Evolutionary conservation across 495 filamentous ascomycete species (phyloP).

Genomic region (Copromyces sp.): DNA sequence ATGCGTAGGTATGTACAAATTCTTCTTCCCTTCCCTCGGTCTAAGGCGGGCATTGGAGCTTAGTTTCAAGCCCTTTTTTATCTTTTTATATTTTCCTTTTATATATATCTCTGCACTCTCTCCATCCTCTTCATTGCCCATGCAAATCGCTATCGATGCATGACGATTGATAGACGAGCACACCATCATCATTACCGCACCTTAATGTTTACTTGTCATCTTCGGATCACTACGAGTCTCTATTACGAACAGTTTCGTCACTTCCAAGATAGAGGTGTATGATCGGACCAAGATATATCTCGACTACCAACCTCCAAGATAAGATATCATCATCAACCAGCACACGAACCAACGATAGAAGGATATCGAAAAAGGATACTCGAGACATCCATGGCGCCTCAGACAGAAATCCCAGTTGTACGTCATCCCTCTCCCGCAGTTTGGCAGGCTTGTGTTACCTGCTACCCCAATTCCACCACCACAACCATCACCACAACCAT

Average conservation of each 20-base stretch:
- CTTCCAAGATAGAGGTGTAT: neutral
- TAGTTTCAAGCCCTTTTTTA: neutral
- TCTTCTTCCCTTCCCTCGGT: neutral
- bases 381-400: constrained; percentile 28
- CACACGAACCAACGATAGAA: neutral
- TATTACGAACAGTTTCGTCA: neutral
- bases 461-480: neutral
- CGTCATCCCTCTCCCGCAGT: neutral
- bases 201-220: neutral
- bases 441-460: constrained; percentile 1
- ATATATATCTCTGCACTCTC: neutral
- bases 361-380: neutral
- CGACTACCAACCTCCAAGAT: neutral
- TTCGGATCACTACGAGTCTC: neutral
- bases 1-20: neutral
- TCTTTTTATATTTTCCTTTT: neutral
- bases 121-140: neutral
- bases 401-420: constrained; percentile 32
- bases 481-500: too few relatives aligned
- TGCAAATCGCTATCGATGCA: neutral
- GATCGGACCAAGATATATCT: neutral
- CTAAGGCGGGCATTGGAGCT: neutral
- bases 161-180: neutral
- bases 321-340: neutral
- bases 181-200: neutral